Base-by-base conservation (phyloP, 2,329 filamentous ascomycete genomes). In the Pestalotiopsis sp. region DNA sequence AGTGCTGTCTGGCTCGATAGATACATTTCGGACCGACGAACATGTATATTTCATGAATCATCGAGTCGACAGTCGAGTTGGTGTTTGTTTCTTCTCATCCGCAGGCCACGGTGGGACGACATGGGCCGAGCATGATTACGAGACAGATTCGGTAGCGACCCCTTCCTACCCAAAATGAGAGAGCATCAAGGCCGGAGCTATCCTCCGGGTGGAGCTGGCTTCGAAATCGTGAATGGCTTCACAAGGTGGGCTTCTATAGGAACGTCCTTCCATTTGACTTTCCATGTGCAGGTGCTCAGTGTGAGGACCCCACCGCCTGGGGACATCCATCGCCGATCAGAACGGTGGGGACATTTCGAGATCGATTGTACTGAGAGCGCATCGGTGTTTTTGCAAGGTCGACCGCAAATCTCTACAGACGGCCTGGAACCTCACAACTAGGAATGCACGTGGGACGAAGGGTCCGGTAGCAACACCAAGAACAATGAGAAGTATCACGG, bases 171-270 rank as follows among this genome's bases (percentile, higher is more conserved):
- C 14, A 36, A 36, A 2, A 36, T 36, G 31, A 36, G 31, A 36
- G 57, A n/a, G 14, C 17, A 27, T 4, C 12, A 27, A 27, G 57
- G 12, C 57, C 57, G 57, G 57, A 27, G 57, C 57, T 27, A 59
- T 27, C 57, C 45, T 52, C 45, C 57, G 27, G 57, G 57, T 59
- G 23, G 23, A 27, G 13, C 27, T 17, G 57, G 25, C n/a, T 23
- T 59, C 57, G 25, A 36, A 59, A 36, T 59, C 36, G 57, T 27
- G 57, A 59, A 59, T 59, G 27, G 57, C 57, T 36, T 59, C 57
- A 59, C 57, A 27, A 31, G 57, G 57, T 27, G 57, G 27, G 23
- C 12, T 36, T 27, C 2, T 59, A 31, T 59, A 59, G 27, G 23
- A 36, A 59, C 23, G 57, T n/a, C 45, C 45, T 52, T 52, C 45